Conservation (phyloP, 768 basidiomycete genomes). For the Floccularia luteovirens region DNA sequence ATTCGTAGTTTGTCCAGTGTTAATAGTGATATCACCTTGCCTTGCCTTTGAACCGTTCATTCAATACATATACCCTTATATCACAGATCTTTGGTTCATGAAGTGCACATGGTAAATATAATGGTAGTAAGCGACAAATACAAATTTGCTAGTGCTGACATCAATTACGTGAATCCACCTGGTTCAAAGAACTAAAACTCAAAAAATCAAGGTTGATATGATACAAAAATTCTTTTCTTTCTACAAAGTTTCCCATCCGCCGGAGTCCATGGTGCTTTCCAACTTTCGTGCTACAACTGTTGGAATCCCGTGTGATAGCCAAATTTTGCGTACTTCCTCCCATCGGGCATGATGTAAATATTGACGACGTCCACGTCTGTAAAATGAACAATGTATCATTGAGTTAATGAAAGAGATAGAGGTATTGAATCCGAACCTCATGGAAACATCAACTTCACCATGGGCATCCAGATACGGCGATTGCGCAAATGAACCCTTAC, state of each 20-base stretch:
- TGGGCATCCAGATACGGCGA: slow-evolving; percentile 93
- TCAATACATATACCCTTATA: too few relatives aligned
- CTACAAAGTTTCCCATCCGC: slow-evolving; percentile 90
- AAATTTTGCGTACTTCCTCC: slow-evolving; percentile 87
- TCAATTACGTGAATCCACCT: too few relatives aligned
- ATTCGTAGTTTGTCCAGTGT: too few relatives aligned
- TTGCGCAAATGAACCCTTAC: slow-evolving; percentile 80
- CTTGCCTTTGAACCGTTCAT: too few relatives aligned
- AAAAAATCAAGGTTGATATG: too few relatives aligned
- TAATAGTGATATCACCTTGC: too few relatives aligned
- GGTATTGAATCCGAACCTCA: slow-evolving; percentile 75
- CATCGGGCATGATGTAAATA: slow-evolving; percentile 78
- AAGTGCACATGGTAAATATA: neutral
- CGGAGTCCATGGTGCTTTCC: slow-evolving; percentile 79
- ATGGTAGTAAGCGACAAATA: neutral
- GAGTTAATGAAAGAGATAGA: neutral
- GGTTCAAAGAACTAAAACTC: too few relatives aligned
- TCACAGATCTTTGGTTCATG: neutral
- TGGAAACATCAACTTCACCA: slow-evolving; percentile 87
- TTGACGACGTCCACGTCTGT: slow-evolving; percentile 82
- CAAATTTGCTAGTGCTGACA: neutral
- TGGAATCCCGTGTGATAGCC: slow-evolving; percentile 88
- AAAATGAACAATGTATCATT: slow-evolving; percentile 1
- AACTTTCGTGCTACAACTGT: slow-evolving; percentile 84
- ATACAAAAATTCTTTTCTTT: neutral